These are phyloP conservation scores for Blastobotrys chiropterorum DNA, from an alignment of 805 yeast genomes.

Conservation along the genomic window DNA sequence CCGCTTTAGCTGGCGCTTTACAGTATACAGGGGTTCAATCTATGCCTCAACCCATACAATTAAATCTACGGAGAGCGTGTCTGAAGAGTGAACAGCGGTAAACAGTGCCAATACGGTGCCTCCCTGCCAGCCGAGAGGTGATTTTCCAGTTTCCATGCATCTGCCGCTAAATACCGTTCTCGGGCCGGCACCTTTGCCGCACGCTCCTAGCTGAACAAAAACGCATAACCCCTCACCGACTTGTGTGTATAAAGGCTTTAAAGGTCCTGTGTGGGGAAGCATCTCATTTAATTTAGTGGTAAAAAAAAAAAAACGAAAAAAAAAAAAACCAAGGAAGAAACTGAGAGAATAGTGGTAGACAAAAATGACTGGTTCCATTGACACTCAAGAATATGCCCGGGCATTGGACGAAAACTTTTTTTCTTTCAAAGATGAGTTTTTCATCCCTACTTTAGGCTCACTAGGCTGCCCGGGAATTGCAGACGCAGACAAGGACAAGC, in stretches of 20 bases:
- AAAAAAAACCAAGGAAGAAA: background rate
- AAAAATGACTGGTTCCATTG: background rate
- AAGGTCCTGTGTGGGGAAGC: background rate
- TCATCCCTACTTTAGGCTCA: slow-evolving; percentile 59
- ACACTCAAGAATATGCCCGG: slow-evolving; percentile 12
- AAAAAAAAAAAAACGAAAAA: background rate
- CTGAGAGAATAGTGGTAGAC: background rate
- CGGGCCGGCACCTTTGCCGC: too few species aligned
- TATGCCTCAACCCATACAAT: too few species aligned
- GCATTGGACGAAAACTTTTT: slow-evolving; percentile 38
- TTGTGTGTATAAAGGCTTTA: background rate
- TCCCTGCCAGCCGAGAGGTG: too few species aligned
- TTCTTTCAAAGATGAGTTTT: slow-evolving; percentile 43
- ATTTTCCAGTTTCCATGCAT: too few species aligned
- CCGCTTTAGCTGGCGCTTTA: too few species aligned
- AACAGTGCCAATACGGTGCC: too few species aligned
- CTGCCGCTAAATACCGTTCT: too few species aligned
- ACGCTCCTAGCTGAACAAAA: too few species aligned
- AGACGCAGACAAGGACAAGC: slow-evolving; percentile 12
- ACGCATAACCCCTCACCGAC: background rate
- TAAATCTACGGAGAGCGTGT: too few species aligned
- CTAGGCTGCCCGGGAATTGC: slow-evolving; percentile 36
- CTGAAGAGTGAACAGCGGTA: too few species aligned
- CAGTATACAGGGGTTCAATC: too few species aligned
- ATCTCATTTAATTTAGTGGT: background rate